A percentile compares a stretch with the other conserved stretches of the same genome.
Evolutionary conservation across 1,284 basidiomycete species (phyloP).

Genomic region (Sporisorium scitamineum): DNA sequence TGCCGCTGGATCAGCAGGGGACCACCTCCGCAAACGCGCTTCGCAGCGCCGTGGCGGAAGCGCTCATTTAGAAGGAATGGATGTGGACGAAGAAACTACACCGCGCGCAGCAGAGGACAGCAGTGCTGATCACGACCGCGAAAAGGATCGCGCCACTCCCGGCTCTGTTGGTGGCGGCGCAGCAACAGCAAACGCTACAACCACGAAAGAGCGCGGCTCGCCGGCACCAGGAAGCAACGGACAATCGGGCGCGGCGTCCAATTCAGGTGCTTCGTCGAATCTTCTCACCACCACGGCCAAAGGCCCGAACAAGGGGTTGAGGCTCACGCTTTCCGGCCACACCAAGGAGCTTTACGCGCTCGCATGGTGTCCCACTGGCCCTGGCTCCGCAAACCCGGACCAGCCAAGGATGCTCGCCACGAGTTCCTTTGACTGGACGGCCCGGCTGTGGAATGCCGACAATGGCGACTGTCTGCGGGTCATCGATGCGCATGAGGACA

Average conservation of each 20-base stretch:
- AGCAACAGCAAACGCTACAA: neutral
- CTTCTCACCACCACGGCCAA: constrained; percentile 38
- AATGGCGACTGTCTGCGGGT: constrained; percentile 63
- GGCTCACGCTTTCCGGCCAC: constrained; percentile 60
- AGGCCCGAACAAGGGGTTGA: constrained; percentile 51
- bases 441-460: constrained; percentile 67
- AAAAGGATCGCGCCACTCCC: constrained; percentile 47
- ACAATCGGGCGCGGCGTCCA: constrained; percentile 17
- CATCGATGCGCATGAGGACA: constrained; percentile 63
- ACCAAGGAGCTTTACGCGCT: constrained; percentile 66
- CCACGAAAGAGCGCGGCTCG: constrained; percentile 32
- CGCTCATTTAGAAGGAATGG: constrained; percentile 54
- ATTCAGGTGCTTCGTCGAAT: constrained; percentile 7
- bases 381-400: constrained; percentile 52
- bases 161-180: constrained; percentile 20
- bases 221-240: constrained; percentile 40
- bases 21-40: constrained; percentile 40
- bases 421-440: constrained; percentile 65
- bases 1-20: constrained; percentile 19
- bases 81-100: constrained; percentile 44
- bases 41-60: constrained; percentile 54
- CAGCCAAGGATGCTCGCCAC: constrained; percentile 67
- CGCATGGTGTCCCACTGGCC: constrained; percentile 64
- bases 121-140: constrained; percentile 34
- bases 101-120: constrained; percentile 36